These are phyloP conservation scores for Papiliotrema fonsecae DNA, from an alignment of 1,284 basidiomycete genomes.

Conservation along the genomic window DNA sequence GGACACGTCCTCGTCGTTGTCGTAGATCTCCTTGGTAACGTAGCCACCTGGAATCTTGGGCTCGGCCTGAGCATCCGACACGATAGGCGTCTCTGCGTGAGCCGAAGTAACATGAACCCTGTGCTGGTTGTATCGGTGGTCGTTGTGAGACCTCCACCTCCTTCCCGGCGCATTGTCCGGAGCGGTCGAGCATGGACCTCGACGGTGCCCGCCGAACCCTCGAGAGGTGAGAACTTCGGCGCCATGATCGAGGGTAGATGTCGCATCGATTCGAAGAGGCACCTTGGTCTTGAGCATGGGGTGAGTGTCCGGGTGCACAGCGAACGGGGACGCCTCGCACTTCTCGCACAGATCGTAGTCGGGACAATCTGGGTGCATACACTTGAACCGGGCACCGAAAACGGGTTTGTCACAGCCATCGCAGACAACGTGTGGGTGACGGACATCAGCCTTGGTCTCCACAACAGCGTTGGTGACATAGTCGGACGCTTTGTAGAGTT, in stretches of 20 bases:
- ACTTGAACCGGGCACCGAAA: slow-evolving; percentile 54
- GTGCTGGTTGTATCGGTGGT: background rate
- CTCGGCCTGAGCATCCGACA: slow-evolving; percentile 1
- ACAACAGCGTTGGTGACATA: slow-evolving; percentile 21
- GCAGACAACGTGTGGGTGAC: slow-evolving; percentile 39
- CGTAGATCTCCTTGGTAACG: slow-evolving; percentile 10
- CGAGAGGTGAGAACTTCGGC: slow-evolving; percentile 6
- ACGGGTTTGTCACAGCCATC: slow-evolving; percentile 42
- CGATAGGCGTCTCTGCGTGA: background rate
- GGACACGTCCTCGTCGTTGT: slow-evolving; percentile 9
- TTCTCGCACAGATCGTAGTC: slow-evolving; percentile 78
- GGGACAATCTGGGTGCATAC: slow-evolving; percentile 67
- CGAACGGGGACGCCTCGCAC: slow-evolving; percentile 75
- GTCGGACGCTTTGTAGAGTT: slow-evolving; percentile 57
- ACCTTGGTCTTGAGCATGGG: slow-evolving; percentile 71
- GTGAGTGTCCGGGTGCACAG: slow-evolving; percentile 68
- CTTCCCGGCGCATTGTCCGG: background rate
- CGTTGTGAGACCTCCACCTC: background rate
- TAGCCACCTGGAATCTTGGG: slow-evolving; percentile 17
- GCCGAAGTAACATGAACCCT: slow-evolving; percentile 7
- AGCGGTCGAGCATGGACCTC: background rate
- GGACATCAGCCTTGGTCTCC: slow-evolving; percentile 47
- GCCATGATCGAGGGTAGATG: slow-evolving; percentile 21
- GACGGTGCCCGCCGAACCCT: slow-evolving; percentile 1
- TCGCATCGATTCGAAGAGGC: slow-evolving; percentile 33